Evolutionary conservation across 108 stramenopile genomes (phyloP), one percentile per base, ranked within the genome.

Genomic region (Nitzschia sp.): DNA sequence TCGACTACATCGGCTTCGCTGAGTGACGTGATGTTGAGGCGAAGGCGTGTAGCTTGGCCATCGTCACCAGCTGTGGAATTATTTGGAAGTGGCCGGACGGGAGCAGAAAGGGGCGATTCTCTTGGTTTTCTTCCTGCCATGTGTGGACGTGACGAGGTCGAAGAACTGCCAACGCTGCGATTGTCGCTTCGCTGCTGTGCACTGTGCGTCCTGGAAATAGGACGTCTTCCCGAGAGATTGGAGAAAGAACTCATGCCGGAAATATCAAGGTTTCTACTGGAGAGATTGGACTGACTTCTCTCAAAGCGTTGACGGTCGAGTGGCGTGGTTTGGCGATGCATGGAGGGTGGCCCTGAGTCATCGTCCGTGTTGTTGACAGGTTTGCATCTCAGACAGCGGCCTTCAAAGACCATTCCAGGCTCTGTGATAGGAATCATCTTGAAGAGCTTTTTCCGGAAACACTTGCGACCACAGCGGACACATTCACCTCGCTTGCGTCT

Each of bases 401-500:
- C 90, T 10, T 91, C 78, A 62, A 88, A 52, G 6, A 91, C 90
- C 22, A 48, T 24, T 22, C 87, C 90, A 10, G 73, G 74, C 14
- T 71, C 75, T 2, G 81, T 84, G 34, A 91, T 65, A 42, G 90
- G 87, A 37, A 76, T 76, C 65, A 81, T 72, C 67, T 86, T 86
- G 75, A 91, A 88, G 12, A 88, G 69, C 57, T 83, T 87, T 53
- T 88, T 91, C 61, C 82, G 58, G 73, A 80, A 88, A 58, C 83
- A 85, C 70, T 91, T 86, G 58, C 63, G 70, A 12, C 90, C 90
- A 61, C 90, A 91, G 0, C 77, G 80, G 39, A 85, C 41, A 67
- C 90, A 91, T 76, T 91, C 77, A 60, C 90, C 90, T 57, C 80
- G 75, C 67, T 81, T 84, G 43, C 70, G 63, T 15, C 90, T 80